Base-by-base conservation (phyloP, 495 filamentous ascomycete genomes). In the Talaromyces ruber region DNA sequence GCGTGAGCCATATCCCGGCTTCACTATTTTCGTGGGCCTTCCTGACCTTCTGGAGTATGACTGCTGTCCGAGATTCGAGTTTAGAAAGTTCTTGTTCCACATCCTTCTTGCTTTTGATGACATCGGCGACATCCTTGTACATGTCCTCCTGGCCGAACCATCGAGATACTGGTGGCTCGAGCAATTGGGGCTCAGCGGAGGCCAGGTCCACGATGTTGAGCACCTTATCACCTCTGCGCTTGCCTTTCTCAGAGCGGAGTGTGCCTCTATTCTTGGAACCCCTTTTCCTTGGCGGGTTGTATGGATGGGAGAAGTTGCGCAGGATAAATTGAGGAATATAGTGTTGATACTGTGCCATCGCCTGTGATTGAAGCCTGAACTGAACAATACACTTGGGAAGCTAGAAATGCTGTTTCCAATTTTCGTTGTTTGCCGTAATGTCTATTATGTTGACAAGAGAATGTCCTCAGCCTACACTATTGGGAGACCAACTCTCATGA, bases 301-400 rank as follows among this genome's bases (percentile, higher is more conserved):
- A 67, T 45, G 64, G 59, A 56, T 68, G 65, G 9, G 75, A 65
- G 54, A 79, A 81, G 69, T 79, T 79, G 25, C 66, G 63, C 8
- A 81, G 71, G 28, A 81, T 69, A 58, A 79, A 81, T 56, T 72
- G 76, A 2, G 78, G 78, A 28, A 81, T 71, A 62, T 76, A 81
- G 62, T 81, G 78, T 50, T 81, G 78, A 61, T 81, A 72, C 6
- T 64, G 58, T 32, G 30, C 30, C 30, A 32, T 32, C 30, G 30
- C 30, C 30, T 32, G 30, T 32, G 30, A 32, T 32, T 32, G 9
- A 32, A 32, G 30, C 30, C 9, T 32, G 30, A 32, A 9, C 30
- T 32, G 30, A 32, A 32, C 30, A 9, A 32, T 32, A 9, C 30
- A 4, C 9, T 32, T 32, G 9, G 30, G 30, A 32, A 32, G 30